Percentiles rank a stretch among this genome's conserved stretches.
Evolutionary conservation across 2,329 filamentous ascomycete genomes (phyloP).

Genomic region (Metarhizium brunneum): DNA sequence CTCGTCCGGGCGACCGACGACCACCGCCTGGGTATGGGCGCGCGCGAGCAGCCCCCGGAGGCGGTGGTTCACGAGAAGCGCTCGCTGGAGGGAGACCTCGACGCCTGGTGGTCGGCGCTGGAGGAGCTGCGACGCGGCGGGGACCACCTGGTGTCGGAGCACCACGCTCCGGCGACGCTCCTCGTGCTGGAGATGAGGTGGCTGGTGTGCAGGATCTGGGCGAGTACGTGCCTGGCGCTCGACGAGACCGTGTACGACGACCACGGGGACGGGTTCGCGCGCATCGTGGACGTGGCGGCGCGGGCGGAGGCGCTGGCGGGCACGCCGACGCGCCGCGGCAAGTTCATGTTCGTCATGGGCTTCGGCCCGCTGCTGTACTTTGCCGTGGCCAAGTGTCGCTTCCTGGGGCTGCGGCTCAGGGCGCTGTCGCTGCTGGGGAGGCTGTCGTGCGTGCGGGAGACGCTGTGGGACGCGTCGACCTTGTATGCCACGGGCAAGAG

Average conservation of each 20-base stretch:
- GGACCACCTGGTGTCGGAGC: background rate
- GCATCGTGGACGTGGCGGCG: slow-evolving; percentile 18
- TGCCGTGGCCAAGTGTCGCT: slow-evolving; percentile 28
- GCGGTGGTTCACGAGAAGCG: slow-evolving; percentile 15
- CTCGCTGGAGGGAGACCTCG: slow-evolving; percentile 12
- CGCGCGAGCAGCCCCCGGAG: slow-evolving; percentile 6
- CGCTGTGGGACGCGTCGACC: slow-evolving; percentile 24
- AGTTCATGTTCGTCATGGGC: slow-evolving; percentile 32
- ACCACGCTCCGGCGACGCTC: background rate
- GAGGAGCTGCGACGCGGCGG: slow-evolving; percentile 1
- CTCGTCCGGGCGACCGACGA: slow-evolving; percentile 20
- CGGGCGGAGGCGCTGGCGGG: slow-evolving; percentile 7
- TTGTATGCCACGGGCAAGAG: slow-evolving; percentile 22
- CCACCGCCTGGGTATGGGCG: slow-evolving; percentile 15
- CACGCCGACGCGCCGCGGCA: slow-evolving; percentile 7
- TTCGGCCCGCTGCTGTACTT: slow-evolving; percentile 29
- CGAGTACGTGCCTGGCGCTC: slow-evolving; percentile 16
- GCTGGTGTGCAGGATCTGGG: slow-evolving; percentile 24
- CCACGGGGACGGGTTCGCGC: slow-evolving; percentile 18
- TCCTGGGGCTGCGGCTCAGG: slow-evolving; percentile 22
- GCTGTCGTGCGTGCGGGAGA: slow-evolving; percentile 22
- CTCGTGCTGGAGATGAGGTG: slow-evolving; percentile 22
- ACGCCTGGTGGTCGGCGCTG: slow-evolving; percentile 22
- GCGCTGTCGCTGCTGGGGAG: slow-evolving; percentile 23
- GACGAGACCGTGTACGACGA: slow-evolving; percentile 26